Percentiles rank a stretch among this genome's conserved stretches.
Evolutionary conservation across 169 alveolate genomes (phyloP).

Genomic region (Amoebophrya sp.): DNA sequence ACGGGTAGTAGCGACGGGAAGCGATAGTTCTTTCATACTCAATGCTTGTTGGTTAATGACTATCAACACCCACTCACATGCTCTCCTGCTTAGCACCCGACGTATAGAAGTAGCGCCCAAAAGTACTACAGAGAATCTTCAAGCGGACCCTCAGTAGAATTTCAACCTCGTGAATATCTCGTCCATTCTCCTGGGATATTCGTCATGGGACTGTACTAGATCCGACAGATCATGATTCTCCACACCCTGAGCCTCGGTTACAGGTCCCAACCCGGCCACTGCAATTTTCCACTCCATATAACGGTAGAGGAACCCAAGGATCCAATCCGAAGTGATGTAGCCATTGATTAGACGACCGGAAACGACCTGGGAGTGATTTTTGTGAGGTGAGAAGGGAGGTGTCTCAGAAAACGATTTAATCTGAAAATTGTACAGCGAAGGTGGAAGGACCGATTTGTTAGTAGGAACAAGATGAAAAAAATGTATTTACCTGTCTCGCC

Average conservation of each 20-base stretch:
- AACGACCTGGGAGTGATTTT: constrained; percentile 57
- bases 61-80: too few relatives aligned
- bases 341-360: constrained; percentile 79
- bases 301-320: constrained; percentile 78
- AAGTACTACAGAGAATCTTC: too few relatives aligned
- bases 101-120: too few relatives aligned
- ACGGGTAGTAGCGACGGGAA: too few relatives aligned
- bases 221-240: constrained; percentile 51
- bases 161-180: background rate
- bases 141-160: background rate
- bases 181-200: background rate
- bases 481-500: background rate
- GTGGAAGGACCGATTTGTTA: background rate
- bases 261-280: constrained; percentile 58
- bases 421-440: background rate
- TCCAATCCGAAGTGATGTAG: constrained; percentile 76
- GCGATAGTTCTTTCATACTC: too few relatives aligned
- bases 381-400: background rate
- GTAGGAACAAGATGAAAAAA: background rate
- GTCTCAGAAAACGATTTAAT: background rate
- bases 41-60: too few relatives aligned
- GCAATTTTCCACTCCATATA: constrained; percentile 73
- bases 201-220: background rate
- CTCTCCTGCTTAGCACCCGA: too few relatives aligned
- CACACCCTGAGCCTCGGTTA: constrained; percentile 48